phyloP scores from a whole-genome alignment of 2,329 filamentous ascomycete genomes.

The Ophiostoma populinum region DNA sequence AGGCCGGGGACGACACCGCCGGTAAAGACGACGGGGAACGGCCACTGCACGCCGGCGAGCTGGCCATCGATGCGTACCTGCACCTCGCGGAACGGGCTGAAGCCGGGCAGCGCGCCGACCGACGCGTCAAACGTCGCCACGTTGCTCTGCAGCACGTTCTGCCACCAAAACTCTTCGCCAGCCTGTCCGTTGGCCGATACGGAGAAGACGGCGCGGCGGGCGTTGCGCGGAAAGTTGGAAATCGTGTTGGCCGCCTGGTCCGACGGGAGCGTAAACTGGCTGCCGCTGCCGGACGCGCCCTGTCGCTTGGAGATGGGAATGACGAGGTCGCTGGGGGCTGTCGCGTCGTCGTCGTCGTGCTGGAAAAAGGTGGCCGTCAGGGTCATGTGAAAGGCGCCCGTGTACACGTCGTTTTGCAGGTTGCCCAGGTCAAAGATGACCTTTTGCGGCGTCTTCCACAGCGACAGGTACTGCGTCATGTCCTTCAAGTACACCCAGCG shows the following conservation, averaged over 20 bases:
- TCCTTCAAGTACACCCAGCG: slow-evolving; percentile 65
- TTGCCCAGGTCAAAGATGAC: slow-evolving; percentile 71
- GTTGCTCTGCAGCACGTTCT: slow-evolving; percentile 51
- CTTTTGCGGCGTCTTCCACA: slow-evolving; percentile 54
- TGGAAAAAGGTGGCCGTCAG: slow-evolving; percentile 56
- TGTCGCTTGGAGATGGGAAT: slow-evolving; percentile 45
- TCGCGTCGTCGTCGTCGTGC: slow-evolving; percentile 18
- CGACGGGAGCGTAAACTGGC: slow-evolving; percentile 49
- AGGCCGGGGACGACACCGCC: slow-evolving; percentile 62
- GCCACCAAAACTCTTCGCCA: slow-evolving; percentile 74
- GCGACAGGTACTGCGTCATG: slow-evolving; percentile 50
- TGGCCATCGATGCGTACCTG: slow-evolving; percentile 58
- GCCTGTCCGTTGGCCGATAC: slow-evolving; percentile 64
- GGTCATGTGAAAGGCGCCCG: slow-evolving; percentile 55
- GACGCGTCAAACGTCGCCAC: slow-evolving; percentile 38
- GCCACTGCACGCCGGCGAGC: slow-evolving; percentile 62
- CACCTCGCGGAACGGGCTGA: slow-evolving; percentile 61
- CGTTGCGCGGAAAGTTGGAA: slow-evolving; percentile 42
- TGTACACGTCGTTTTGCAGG: slow-evolving; percentile 52
- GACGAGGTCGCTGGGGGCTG: slow-evolving; percentile 43
- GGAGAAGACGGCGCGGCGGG: slow-evolving; percentile 52
- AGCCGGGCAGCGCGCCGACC: slow-evolving; percentile 43
- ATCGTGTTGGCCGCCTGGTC: slow-evolving; percentile 42
- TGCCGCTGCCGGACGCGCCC: slow-evolving; percentile 32
- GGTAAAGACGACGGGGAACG: slow-evolving; percentile 68